These are phyloP conservation scores for Suillus tomentosus DNA, from an alignment of 768 basidiomycete genomes.

Conservation along the genomic window DNA sequence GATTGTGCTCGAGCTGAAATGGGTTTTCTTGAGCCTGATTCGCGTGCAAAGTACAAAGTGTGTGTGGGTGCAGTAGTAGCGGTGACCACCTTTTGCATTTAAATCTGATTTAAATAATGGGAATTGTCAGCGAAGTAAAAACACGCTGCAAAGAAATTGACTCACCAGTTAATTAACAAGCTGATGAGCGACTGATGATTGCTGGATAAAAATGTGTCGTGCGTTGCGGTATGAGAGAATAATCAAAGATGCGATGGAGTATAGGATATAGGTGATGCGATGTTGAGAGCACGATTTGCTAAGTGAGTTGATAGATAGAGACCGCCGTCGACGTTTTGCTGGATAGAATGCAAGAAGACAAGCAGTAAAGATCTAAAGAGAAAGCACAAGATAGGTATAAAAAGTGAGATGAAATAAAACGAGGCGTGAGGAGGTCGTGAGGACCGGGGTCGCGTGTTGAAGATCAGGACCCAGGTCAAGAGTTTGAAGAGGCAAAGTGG, in stretches of 20 bases:
- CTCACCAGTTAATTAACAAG: slow-evolving; percentile 50
- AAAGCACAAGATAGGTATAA: slow-evolving; percentile 56
- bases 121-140: slow-evolving; percentile 24
- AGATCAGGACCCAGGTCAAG: slow-evolving; percentile 32
- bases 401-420: slow-evolving; percentile 42
- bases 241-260: slow-evolving; percentile 47
- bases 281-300: slow-evolving; percentile 36
- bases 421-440: slow-evolving; percentile 62
- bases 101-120: slow-evolving; percentile 41
- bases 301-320: slow-evolving; percentile 41
- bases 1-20: slow-evolving; percentile 33
- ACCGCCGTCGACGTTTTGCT: slow-evolving; percentile 39
- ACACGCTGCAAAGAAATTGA: slow-evolving; percentile 19
- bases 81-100: slow-evolving; percentile 75
- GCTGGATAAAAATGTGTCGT: slow-evolving; percentile 48
- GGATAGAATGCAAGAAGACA: slow-evolving; percentile 36
- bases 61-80: slow-evolving; percentile 45
- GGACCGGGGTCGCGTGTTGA: slow-evolving; percentile 44
- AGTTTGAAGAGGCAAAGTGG: slow-evolving; percentile 29
- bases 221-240: slow-evolving; percentile 45
- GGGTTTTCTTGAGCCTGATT: slow-evolving; percentile 37
- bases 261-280: slow-evolving; percentile 37
- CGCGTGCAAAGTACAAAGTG: slow-evolving; percentile 38
- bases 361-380: slow-evolving; percentile 40
- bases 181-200: slow-evolving; percentile 44